Conservation (phyloP, 768 basidiomycete genomes). For the Suillus placidus region DNA sequence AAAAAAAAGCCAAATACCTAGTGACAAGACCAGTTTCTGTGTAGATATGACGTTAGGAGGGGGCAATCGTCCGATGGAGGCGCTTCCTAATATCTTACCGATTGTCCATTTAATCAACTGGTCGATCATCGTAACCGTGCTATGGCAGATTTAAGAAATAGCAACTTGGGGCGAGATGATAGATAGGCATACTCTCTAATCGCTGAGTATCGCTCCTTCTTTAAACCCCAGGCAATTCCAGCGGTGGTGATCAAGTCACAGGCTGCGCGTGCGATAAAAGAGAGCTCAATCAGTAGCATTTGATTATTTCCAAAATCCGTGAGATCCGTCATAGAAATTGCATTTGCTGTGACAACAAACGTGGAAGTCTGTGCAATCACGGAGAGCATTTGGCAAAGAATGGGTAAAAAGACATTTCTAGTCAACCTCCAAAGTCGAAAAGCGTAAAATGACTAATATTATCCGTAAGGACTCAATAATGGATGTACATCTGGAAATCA, state of each 20-base stretch:
- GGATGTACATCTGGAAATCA: background rate
- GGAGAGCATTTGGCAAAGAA: background rate
- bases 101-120: background rate
- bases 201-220: background rate
- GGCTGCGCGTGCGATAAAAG: background rate
- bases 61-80: background rate
- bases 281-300: background rate
- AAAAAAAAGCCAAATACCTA: background rate
- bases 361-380: background rate
- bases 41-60: background rate
- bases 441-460: conserved; percentile 6
- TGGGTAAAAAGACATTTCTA: background rate
- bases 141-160: background rate
- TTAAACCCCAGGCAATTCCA: conserved; percentile 5
- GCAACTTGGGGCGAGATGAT: background rate
- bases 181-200: background rate
- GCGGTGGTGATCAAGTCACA: conserved; percentile 11
- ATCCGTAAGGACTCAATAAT: background rate
- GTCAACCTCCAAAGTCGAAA: conserved; percentile 10
- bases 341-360: background rate
- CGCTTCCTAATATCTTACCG: background rate
- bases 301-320: background rate
- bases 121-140: background rate
- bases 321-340: background rate
- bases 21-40: background rate